Percentiles rank a stretch among this genome's conserved stretches.
phyloP scores from a whole-genome alignment of 306 rosid species.

The Potentilla sterilis region DNA sequence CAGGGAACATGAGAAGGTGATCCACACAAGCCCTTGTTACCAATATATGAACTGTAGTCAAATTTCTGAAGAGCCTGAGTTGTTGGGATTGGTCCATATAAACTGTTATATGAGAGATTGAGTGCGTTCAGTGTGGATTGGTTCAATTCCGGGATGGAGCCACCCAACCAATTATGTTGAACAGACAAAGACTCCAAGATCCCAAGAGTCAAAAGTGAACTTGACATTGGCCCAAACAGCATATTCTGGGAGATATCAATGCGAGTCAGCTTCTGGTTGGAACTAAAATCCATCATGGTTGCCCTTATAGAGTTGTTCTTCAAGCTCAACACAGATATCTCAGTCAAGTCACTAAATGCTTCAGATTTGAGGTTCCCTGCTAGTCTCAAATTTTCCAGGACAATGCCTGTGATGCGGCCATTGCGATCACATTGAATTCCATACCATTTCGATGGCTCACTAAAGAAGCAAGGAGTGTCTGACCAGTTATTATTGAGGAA shows the following conservation, averaged over 20 bases:
- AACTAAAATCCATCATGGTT: constrained; percentile 31
- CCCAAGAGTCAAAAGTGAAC: constrained; percentile 25
- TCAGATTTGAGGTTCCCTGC: constrained; percentile 17
- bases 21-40: constrained; percentile 38
- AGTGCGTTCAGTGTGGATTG: constrained; percentile 35
- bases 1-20: constrained; percentile 23
- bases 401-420: constrained; percentile 30
- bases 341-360: constrained; percentile 25
- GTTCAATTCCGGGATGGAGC: constrained; percentile 41
- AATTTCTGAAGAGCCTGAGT: constrained; percentile 33
- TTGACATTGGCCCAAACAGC: constrained; percentile 36
- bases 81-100: constrained; percentile 37
- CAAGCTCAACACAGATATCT: constrained; percentile 40
- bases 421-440: constrained; percentile 41
- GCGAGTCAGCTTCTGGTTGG: constrained; percentile 30
- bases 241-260: constrained; percentile 41
- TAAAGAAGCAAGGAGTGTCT: constrained; percentile 34
- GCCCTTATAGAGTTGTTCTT: constrained; percentile 42
- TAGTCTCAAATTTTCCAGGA: constrained; percentile 32
- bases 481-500: constrained; percentile 41
- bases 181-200: constrained; percentile 36
- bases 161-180: constrained; percentile 36
- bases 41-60: constrained; percentile 28
- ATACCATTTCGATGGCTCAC: constrained; percentile 33
- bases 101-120: constrained; percentile 47